phyloP scores from a whole-genome alignment of 306 rosid species.

The Inga leiocalycina region DNA sequence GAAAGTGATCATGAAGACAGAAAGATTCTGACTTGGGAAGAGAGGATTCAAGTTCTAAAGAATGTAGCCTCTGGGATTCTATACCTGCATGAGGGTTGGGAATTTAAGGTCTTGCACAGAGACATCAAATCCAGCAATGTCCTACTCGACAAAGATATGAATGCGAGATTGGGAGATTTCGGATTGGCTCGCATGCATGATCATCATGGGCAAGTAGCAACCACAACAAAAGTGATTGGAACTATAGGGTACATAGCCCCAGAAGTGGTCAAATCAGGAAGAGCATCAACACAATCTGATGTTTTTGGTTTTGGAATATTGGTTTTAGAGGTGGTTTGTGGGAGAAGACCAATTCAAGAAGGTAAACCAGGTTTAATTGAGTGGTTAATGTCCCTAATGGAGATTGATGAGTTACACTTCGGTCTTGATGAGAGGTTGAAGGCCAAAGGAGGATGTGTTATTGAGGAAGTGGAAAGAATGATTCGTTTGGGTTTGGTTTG shows the following conservation, averaged over 20 bases:
- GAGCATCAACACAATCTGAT: slow-evolving; percentile 39
- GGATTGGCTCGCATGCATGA: slow-evolving; percentile 48
- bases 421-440: slow-evolving; percentile 49
- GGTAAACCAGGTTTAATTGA: slow-evolving; percentile 46
- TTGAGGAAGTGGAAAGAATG: slow-evolving; percentile 45
- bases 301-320: slow-evolving; percentile 54
- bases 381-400: slow-evolving; percentile 46
- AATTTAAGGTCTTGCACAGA: slow-evolving; percentile 55
- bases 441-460: slow-evolving; percentile 14
- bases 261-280: slow-evolving; percentile 43
- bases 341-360: slow-evolving; percentile 44
- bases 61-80: slow-evolving; percentile 53
- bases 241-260: slow-evolving; percentile 58
- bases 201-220: slow-evolving; percentile 32
- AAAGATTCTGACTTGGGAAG: slow-evolving; percentile 45
- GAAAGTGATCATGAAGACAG: slow-evolving; percentile 30
- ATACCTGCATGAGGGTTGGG: slow-evolving; percentile 65
- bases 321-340: slow-evolving; percentile 47
- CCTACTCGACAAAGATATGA: slow-evolving; percentile 57
- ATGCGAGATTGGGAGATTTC: slow-evolving; percentile 51
- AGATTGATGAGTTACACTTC: slow-evolving; percentile 28
- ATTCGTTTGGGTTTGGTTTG: slow-evolving; percentile 54
- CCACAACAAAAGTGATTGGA: slow-evolving; percentile 48
- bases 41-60: slow-evolving; percentile 44
- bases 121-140: slow-evolving; percentile 60